Conservation (phyloP, 169 alveolate genomes). For the Blepharisma undulans region DNA sequence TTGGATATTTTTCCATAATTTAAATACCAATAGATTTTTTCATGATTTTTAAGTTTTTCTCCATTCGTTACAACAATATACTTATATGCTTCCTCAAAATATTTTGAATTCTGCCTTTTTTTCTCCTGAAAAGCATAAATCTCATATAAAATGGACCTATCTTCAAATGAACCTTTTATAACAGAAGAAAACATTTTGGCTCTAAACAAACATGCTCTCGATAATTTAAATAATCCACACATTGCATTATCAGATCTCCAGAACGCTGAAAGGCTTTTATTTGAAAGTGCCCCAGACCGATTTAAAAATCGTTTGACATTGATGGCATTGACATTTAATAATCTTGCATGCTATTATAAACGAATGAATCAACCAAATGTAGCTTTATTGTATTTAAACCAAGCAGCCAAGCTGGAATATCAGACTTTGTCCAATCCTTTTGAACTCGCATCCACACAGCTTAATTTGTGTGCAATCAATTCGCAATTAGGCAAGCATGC, state of each 20-base stretch:
- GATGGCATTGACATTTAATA: constrained; percentile 71
- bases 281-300: background rate
- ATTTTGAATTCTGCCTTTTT: background rate
- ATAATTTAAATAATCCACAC: background rate
- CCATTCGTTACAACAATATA: background rate
- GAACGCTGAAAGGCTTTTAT: background rate
- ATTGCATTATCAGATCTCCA: background rate
- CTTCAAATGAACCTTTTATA: background rate
- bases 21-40: no score
- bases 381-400: constrained; percentile 60
- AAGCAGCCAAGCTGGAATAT: constrained; percentile 62
- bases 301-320: background rate
- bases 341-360: constrained; percentile 74
- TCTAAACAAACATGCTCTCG: background rate
- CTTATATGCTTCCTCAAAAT: background rate
- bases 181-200: background rate
- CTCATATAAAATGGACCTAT: background rate
- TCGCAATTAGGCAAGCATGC: constrained; percentile 70
- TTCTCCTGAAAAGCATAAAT: background rate
- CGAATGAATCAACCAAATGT: constrained; percentile 61
- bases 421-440: constrained; percentile 33
- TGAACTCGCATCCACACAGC: constrained; percentile 69
- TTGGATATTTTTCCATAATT: no score
- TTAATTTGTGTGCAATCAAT: constrained; percentile 76
- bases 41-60: no score